A percentile compares a stretch with the other conserved stretches of the same genome.
Evolutionary conservation across 495 filamentous ascomycete species (phyloP).

Genomic region (Hypoxylon lienhwacheense): DNA sequence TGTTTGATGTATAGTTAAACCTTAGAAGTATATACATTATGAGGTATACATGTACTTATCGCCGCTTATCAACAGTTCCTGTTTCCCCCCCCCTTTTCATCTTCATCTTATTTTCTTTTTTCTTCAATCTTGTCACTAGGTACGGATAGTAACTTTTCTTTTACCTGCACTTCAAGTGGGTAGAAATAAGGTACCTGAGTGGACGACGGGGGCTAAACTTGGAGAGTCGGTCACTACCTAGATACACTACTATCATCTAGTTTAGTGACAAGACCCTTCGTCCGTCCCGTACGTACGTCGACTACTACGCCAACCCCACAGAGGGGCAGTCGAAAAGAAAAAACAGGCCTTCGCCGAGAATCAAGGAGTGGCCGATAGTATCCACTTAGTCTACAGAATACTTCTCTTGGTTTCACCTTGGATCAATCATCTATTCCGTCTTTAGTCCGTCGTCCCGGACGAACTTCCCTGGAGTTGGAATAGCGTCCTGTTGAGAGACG

Average conservation of each 20-base stretch:
- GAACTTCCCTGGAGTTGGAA: conserved; percentile 8
- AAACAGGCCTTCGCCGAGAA: conserved; percentile 19
- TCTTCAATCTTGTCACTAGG: too few relatives aligned
- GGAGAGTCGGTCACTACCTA: too few relatives aligned
- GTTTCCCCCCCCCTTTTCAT: too few relatives aligned
- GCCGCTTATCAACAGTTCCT: too few relatives aligned
- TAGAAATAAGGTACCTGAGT: too few relatives aligned
- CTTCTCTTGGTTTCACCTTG: conserved; percentile 15
- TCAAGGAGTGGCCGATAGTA: conserved; percentile 28
- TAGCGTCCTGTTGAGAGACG: conserved; percentile 19
- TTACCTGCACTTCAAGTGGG: too few relatives aligned
- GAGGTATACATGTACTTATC: too few relatives aligned
- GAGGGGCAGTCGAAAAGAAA: conserved; percentile 23
- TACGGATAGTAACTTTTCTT: too few relatives aligned
- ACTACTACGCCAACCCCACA: conserved; percentile 31
- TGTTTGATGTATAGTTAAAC: too few relatives aligned
- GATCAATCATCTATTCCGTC: conserved; percentile 15
- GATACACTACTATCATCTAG: background rate
- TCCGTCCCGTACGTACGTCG: conserved; percentile 7
- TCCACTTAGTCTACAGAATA: conserved; percentile 26
- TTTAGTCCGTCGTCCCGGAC: conserved; percentile 12
- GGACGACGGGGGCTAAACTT: too few relatives aligned
- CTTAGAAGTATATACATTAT: too few relatives aligned
- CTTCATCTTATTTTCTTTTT: too few relatives aligned
- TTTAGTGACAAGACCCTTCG: conserved; percentile 3